phyloP scores from a whole-genome alignment of 2,329 filamentous ascomycete genomes.

The Fusarium sp. region DNA sequence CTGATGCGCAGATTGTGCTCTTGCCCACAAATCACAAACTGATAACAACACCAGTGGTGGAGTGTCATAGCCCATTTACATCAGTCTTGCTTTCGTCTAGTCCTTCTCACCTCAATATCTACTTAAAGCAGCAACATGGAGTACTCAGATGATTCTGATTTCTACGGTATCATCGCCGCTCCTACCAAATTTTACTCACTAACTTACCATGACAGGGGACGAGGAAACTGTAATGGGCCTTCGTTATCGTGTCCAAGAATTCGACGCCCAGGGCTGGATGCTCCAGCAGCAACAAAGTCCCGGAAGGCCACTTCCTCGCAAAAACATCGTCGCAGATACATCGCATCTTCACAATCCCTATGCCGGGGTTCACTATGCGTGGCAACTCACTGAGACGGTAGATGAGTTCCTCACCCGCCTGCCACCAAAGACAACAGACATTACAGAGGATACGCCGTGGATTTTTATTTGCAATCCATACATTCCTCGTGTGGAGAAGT shows the following conservation, averaged over 20 bases:
- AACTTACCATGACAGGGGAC: conserved; percentile 63
- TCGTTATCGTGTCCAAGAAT: conserved; percentile 62
- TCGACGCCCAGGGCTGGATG: conserved; percentile 63
- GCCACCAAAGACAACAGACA: conserved; percentile 72
- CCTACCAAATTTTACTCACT: neutral
- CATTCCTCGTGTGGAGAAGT: conserved; percentile 54
- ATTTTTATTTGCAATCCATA: conserved; percentile 80
- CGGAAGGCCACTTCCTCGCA: conserved; percentile 45
- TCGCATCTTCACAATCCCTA: conserved; percentile 69
- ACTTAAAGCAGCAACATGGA: conserved; percentile 50
- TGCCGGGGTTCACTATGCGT: conserved; percentile 65
- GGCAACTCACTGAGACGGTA: conserved; percentile 74
- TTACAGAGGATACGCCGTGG: conserved; percentile 67
- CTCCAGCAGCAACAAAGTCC: conserved; percentile 45
- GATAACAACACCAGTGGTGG: neutral
- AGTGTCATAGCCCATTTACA: conserved; percentile 14
- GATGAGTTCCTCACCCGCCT: conserved; percentile 75
- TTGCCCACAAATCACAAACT: neutral
- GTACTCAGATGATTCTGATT: conserved; percentile 64
- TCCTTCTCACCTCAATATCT: neutral
- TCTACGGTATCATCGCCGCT: conserved; percentile 61
- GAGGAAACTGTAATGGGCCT: conserved; percentile 62
- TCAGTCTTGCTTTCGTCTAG: neutral
- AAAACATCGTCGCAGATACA: conserved; percentile 31
- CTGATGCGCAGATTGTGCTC: neutral